phyloP scores from a whole-genome alignment of 192 early-diverging fungal species.

The Umbelopsis isabellina region DNA sequence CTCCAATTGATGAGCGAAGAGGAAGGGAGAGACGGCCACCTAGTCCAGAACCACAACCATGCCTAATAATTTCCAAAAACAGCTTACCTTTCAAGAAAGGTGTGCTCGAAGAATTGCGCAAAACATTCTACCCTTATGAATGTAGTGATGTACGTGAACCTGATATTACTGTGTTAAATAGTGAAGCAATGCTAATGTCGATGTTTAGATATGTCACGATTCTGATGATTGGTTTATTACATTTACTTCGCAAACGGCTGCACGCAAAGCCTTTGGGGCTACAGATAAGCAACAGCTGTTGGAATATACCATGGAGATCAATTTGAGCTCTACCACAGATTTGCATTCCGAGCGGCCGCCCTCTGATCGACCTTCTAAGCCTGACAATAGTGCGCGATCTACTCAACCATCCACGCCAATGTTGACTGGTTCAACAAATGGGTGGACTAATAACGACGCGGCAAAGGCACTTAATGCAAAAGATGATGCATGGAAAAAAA shows the following conservation, averaged over 20 bases:
- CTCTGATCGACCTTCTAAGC: conserved; percentile 19
- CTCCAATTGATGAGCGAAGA: conserved; percentile 9
- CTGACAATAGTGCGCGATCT: neutral
- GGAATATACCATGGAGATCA: conserved; percentile 47
- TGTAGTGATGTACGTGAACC: conserved; percentile 45
- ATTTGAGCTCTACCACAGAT: conserved; percentile 29
- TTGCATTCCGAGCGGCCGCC: conserved; percentile 1
- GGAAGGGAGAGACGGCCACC: neutral
- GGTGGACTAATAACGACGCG: conserved; percentile 27
- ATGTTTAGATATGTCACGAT: conserved; percentile 51
- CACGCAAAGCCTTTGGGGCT: conserved; percentile 45
- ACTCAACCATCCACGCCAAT: neutral
- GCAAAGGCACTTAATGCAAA: conserved; percentile 12
- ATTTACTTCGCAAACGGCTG: conserved; percentile 48
- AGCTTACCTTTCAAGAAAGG: conserved; percentile 51
- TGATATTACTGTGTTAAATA: neutral
- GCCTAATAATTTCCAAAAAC: conserved; percentile 50
- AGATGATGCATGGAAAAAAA: conserved; percentile 8
- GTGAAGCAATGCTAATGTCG: neutral
- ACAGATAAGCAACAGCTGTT: conserved; percentile 41
- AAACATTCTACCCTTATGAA: conserved; percentile 52
- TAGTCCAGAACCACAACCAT: conserved; percentile 33
- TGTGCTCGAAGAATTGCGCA: conserved; percentile 49
- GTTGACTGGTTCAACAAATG: conserved; percentile 17
- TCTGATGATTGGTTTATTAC: conserved; percentile 57